Evolutionary conservation across 148 eudicot genomes (phyloP), one percentile per base, ranked within the genome.

Genomic region (Pouteria glomerata): DNA sequence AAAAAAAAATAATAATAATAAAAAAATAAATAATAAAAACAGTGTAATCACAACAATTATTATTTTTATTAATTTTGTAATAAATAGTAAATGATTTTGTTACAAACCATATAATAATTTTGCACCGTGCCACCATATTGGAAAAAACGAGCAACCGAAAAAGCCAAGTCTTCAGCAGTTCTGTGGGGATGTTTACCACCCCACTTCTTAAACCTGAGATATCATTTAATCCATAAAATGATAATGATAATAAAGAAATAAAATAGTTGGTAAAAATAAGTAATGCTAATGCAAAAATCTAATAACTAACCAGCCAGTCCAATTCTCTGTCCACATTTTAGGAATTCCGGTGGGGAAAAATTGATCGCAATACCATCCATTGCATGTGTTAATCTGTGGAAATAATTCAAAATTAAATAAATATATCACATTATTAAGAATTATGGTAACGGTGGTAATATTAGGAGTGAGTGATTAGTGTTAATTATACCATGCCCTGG

Each of bases 241-340:
- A 50, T 24, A 44, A 45, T 11, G 42, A 69, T 1, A 21, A 19
- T 13, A 13, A 63, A 30, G 0, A n/a, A 15, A 57, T 14, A 19
- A 57, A 34, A 0, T 19, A 24, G 69, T 42, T 15, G 2, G 70
- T 16, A 0, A 70, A 39, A 35, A 31, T 3, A 23, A n/a, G 8
- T 4, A 2, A 58, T 3, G 18, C 37, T 33, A 0, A 16, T 23
- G 0, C 3, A 70, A 41, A 57, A 33, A n/a, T 6, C 6, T 23
- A 5, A 67, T 41, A 27, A 77, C 73, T 74, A 16, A 87, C 91
- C 91, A 87, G 58, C 91, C 91, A 8, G 80, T 78, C 91, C 91
- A 87, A 31, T 85, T 85, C 64, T 87, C 87, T 0, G 89, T 87
- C 91, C 91, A 88, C 55, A 88, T 85, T 69, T 88, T 88, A 3